These are phyloP conservation scores for Hemisphaericaspora subhashii DNA, from an alignment of 1,139 yeast species.

Conservation along the genomic window DNA sequence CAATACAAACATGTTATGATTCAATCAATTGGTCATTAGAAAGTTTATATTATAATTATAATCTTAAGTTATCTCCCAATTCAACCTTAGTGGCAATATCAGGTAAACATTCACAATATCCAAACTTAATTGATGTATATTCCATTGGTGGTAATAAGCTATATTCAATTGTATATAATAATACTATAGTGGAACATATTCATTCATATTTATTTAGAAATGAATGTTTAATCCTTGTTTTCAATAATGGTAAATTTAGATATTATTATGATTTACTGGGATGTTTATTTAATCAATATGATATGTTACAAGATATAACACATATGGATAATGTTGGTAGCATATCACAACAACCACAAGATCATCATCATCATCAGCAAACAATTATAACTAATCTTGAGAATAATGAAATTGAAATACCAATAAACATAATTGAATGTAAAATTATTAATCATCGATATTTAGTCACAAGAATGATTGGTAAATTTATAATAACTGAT, in stretches of 20 bases:
- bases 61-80: conserved; percentile 28
- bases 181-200: conserved; percentile 53
- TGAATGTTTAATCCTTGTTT: conserved; percentile 64
- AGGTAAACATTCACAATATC: conserved; percentile 31
- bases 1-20: conserved; percentile 47
- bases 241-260: conserved; percentile 57
- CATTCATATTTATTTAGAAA: conserved; percentile 56
- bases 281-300: conserved; percentile 55
- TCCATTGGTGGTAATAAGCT: conserved; percentile 53
- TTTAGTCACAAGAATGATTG: conserved; percentile 33
- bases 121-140: conserved; percentile 48
- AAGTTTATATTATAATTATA: conserved; percentile 29
- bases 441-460: conserved; percentile 25
- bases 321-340: conserved; percentile 33
- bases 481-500: conserved; percentile 29
- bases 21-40: conserved; percentile 37
- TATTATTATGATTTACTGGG: conserved; percentile 71
- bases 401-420: conserved; percentile 31
- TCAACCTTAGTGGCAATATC: conserved; percentile 40
- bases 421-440: conserved; percentile 26
- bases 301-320: conserved; percentile 34
- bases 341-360: conserved; percentile 2
- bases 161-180: conserved; percentile 51
- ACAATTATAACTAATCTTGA: conserved; percentile 34
- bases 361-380: neutral